Percentiles rank a stretch among this genome's conserved stretches.
Conservation (phyloP, 2,329 filamentous ascomycete species). For the Madurella fahalii region DNA sequence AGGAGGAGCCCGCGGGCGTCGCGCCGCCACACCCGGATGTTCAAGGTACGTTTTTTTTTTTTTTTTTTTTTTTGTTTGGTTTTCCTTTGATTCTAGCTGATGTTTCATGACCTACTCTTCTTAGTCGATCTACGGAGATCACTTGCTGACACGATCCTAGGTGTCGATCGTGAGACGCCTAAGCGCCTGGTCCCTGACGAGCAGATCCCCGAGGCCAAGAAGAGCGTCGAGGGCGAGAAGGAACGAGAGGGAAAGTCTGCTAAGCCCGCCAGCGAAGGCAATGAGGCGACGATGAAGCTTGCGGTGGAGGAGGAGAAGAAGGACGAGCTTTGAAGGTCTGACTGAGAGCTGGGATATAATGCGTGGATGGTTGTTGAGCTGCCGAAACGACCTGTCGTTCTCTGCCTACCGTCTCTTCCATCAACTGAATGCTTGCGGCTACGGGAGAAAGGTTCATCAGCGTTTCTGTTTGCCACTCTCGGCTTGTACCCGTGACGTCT, state of each 20-base stretch:
- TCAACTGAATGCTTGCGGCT: not conserved
- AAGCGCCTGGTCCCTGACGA: constrained; percentile 35
- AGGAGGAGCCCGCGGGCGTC: constrained; percentile 36
- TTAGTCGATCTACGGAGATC: not conserved
- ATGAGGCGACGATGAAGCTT: constrained; percentile 43
- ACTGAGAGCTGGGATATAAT: not conserved
- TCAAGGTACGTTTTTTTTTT: constrained; percentile 32
- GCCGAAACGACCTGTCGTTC: not conserved
- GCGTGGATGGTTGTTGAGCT: not conserved
- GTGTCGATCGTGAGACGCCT: constrained; percentile 56
- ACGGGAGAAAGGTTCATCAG: not conserved
- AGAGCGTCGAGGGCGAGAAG: constrained; percentile 56
- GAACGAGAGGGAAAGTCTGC: constrained; percentile 52
- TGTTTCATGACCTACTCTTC: not conserved
- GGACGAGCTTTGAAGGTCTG: not conserved
- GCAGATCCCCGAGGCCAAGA: constrained; percentile 39
- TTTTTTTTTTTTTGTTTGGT: not conserved
- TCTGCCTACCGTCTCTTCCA: not conserved
- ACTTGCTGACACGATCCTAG: constrained; percentile 26
- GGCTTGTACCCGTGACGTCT: not conserved
- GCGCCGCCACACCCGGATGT: constrained; percentile 59
- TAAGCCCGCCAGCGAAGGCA: constrained; percentile 61
- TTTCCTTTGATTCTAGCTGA: no score
- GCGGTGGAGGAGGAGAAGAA: constrained; percentile 8
- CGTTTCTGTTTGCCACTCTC: not conserved